Base-by-base conservation (phyloP, 352 stramenopile species). In the Achlya hypogyna region DNA sequence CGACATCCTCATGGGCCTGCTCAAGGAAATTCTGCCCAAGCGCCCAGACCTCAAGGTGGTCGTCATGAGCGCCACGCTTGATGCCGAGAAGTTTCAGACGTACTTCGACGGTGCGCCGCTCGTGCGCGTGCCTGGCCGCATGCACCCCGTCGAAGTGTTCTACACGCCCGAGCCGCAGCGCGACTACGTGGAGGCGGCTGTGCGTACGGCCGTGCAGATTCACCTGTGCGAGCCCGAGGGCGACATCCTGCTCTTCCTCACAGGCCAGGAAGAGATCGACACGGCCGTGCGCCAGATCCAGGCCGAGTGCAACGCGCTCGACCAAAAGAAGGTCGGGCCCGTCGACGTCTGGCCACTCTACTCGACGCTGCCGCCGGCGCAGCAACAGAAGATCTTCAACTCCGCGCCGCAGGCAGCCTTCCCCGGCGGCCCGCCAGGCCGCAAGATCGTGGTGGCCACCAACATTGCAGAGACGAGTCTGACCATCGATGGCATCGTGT, bases 401-500 rank as follows among this genome's bases (percentile, higher is more conserved):
- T 74, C 47, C 77, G 95, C 72, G 91, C 93, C 77, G 56, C 92
- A 72, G 84, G 93, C 72, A 18, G 51, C 59, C 5, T 84, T 84
- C 65, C 73, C 75, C 1, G 84, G 81, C 18, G 89, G 88, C 6
- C 27, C 40, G 1, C 63, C 73, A 8, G 74, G 71, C n/a, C 81
- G 91, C 16, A 98, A 97, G 74, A 89, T 99, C 28, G 96, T 99
- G n/a, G 90, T 99, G 42, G 95, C 88, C 18, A 99, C 97, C 47
- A 99, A 99, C 78, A 97, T 99, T 73, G 97, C 97, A 27, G 97
- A 99, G 77, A 99, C 97, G 29, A 99, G 93, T 64, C 74, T 99
- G n/a, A 99, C 97, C 1, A 99, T 99, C 77, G 96, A 99, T 76
- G 98, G 96, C 25, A 98, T 99, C 67, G 96, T 99, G 20, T 99